Base-by-base conservation (phyloP, 2,329 filamentous ascomycete genomes). In the Cordyceps militaris region DNA sequence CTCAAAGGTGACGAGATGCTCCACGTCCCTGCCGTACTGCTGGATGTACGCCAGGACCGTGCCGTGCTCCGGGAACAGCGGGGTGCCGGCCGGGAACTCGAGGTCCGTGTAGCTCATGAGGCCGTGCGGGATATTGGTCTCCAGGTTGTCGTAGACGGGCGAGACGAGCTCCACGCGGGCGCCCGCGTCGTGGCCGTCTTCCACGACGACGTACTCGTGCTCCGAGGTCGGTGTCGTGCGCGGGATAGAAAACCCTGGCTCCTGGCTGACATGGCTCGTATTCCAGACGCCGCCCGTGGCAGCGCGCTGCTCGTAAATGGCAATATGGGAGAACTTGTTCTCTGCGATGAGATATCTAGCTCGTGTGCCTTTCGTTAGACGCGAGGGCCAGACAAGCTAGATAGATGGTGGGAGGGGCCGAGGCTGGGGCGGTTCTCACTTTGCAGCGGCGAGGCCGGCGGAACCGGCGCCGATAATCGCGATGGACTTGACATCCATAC, bases 391-490 rank as follows among this genome's bases (percentile, higher is more conserved):
- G 7, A 4, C 0, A 14, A 28, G 23, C 32, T 24, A 38, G 11
- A 50, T 4, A 16, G 44, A 42, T 23, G 9, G n/a, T 23, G 44
- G 34, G 16, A 5, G 24, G 16, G 24, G 23, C 3, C 8, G 23
- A 6, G n/a, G 51, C 11, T 1, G n/a, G 16, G 16, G 58, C 19
- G 30, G 30, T 32, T 30, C 64, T 51, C 65, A 72, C 71, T 70
- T 73, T 36, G 70, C 86, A 32, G 84, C 82, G 56, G 82, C 81
- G 3, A 91, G 73, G 8, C 88, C 88, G 60, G 80, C 81, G 1
- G 88, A 85, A 0, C 88, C 88, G 13, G 85, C 87, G n/a, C 88
- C 88, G 60, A 91, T 83, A 44, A 91, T 79, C 60, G 85, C 86
- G 61, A 91, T 76, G 14, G 72, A 76, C 56, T 74, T 72, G 24